Evolutionary conservation across 345 rosid species (phyloP).

Genomic region (Aquilaria malaccensis): DNA sequence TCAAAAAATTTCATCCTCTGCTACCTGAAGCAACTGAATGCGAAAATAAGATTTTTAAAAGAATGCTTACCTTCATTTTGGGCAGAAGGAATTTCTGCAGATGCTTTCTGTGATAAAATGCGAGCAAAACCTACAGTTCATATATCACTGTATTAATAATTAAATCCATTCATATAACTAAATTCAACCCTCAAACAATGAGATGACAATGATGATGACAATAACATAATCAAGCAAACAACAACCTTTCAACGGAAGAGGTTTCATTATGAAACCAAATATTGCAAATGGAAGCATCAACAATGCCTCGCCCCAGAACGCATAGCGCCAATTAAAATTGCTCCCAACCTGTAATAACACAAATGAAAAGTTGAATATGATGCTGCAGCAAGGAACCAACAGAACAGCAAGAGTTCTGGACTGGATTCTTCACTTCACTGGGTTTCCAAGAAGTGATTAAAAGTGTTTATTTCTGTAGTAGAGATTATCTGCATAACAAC

Average conservation of each 20-base stretch:
- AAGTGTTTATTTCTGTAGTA: not conserved
- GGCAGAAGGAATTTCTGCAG: constrained; percentile 37
- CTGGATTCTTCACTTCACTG: not conserved
- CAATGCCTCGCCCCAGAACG: constrained; percentile 81
- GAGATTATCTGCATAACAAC: no score
- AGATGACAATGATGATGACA: not conserved
- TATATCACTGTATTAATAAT: constrained; percentile 5
- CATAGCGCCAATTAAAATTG: constrained; percentile 68
- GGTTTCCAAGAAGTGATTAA: not conserved
- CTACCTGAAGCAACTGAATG: constrained; percentile 1
- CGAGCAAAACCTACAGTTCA: constrained; percentile 59
- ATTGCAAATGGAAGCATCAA: constrained; percentile 79
- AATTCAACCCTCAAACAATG: not conserved
- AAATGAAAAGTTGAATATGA: not conserved
- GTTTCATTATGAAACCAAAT: constrained; percentile 69
- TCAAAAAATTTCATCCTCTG: not conserved
- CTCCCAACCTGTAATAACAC: constrained; percentile 49
- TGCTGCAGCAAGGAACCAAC: not conserved
- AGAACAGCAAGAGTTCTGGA: not conserved
- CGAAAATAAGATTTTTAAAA: not conserved
- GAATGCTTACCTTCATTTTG: constrained; percentile 35
- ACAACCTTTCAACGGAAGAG: constrained; percentile 84
- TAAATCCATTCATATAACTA: not conserved
- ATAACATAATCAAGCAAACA: constrained; percentile 7
- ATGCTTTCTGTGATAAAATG: constrained; percentile 41